A percentile compares a stretch with the other conserved stretches of the same genome.
Evolutionary conservation across 2,329 filamentous ascomycete genomes (phyloP).

Genomic region (Curvularia verruculosa): DNA sequence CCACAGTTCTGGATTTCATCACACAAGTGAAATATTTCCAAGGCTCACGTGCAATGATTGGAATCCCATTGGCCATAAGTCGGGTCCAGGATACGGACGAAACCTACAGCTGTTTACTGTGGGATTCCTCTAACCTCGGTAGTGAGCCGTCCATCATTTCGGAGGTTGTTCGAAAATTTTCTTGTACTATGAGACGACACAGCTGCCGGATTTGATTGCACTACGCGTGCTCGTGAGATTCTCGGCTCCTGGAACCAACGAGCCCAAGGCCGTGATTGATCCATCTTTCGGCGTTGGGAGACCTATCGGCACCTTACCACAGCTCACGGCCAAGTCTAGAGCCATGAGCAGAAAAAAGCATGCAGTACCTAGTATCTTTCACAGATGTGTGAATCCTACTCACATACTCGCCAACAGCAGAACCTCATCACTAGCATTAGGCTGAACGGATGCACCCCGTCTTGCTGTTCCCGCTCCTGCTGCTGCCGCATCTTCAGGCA

Average conservation of each 20-base stretch:
- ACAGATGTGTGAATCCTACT: background rate
- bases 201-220: background rate
- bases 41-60: background rate
- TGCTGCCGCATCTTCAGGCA: background rate
- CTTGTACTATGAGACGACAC: background rate
- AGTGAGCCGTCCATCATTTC: background rate
- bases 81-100: background rate
- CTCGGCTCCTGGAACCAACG: background rate
- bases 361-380: background rate
- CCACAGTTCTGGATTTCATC: background rate
- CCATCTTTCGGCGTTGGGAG: background rate
- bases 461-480: background rate
- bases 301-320: background rate
- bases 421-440: background rate
- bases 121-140: background rate
- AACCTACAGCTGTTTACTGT: background rate
- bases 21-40: background rate
- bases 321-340: background rate
- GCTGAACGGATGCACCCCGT: constrained; percentile 1
- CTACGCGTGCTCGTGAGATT: background rate
- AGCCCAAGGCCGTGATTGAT: background rate
- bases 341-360: background rate
- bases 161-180: background rate
- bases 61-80: background rate
- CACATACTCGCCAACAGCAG: background rate